Base-by-base conservation (phyloP, 495 filamentous ascomycete species). In the Cercophora sp. region DNA sequence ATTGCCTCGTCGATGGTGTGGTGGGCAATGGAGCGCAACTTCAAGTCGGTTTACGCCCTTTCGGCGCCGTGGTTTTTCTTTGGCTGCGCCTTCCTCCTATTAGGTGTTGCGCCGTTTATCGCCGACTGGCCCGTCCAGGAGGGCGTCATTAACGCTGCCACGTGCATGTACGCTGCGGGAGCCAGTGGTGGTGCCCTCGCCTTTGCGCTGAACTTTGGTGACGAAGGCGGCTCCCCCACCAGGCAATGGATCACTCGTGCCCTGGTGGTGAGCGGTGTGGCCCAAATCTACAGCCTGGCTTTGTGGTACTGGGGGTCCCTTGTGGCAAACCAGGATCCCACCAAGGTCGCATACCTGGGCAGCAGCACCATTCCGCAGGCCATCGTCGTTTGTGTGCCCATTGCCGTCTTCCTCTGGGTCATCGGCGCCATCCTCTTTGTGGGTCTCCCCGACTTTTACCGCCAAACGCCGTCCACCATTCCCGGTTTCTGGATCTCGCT, bases 161-260 rank as follows among this genome's bases (percentile, higher is more conserved):
- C 82, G 1, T 82, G 71, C 13, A 57, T 84, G 34, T 87, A 87
- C 57, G 72, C 79, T 5, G 64, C 72, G 10, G 84, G 81, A 5
- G 83, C 84, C 4, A 74, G 79, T 26, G 76, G 74, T 49, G 84
- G 83, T 29, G 78, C 77, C 4, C 65, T 87, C 47, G 82, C 76
- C 65, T 86, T 86, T 63, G 77, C 82, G 5, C 72, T 86, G 42
- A 87, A 87, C 63, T 86, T 87, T 61, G 84, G 82, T 49, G 78
- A 78, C 55, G 79, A 85, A 62, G 62, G 78, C 32, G 78, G 79
- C 49, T 70, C 81, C 4, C 81, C 84, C 5, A 72, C 81, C 23
- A 81, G 74, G 44, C 74, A 78, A 39, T 87, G 84, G 84, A 79
- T 79, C 56, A 82, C 79, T 58, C 81, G 84, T 23, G 84, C 84